Conservation (phyloP, 805 yeast genomes). For the Danielia reshetovae region DNA sequence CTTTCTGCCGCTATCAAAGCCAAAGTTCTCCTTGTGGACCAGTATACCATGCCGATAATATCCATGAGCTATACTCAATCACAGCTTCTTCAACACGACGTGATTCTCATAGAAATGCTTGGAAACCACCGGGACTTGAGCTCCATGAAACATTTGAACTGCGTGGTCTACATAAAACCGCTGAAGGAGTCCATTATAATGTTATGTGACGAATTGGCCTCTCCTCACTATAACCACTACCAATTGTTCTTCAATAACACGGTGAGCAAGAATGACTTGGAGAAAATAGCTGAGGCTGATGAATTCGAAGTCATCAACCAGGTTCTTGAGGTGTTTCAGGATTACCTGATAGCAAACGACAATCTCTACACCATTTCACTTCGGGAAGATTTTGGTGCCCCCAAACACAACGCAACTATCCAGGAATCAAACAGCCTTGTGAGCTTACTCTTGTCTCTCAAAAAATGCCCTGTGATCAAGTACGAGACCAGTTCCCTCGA, state of each 20-base stretch:
- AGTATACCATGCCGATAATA: constrained; percentile 73
- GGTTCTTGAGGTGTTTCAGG: constrained; percentile 83
- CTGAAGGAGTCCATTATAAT: constrained; percentile 55
- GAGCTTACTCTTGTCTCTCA: constrained; percentile 66
- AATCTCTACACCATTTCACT: constrained; percentile 50
- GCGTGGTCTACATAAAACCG: constrained; percentile 78
- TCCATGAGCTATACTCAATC: constrained; percentile 91
- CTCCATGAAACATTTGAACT: constrained; percentile 59
- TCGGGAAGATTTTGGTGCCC: constrained; percentile 35
- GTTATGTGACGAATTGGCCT: constrained; percentile 62
- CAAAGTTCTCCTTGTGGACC: constrained; percentile 75
- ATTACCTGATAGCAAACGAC: constrained; percentile 69
- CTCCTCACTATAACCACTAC: constrained; percentile 78
- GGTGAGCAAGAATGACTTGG: constrained; percentile 73
- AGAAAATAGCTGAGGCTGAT: constrained; percentile 85
- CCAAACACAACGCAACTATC: constrained; percentile 29
- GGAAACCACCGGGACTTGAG: constrained; percentile 64
- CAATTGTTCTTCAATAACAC: constrained; percentile 75
- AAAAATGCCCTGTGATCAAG: constrained; percentile 72
- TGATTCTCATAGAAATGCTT: constrained; percentile 69
- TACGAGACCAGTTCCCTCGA: constrained; percentile 72
- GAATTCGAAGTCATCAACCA: constrained; percentile 73
- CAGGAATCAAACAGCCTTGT: constrained; percentile 38
- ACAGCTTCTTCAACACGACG: constrained; percentile 71
- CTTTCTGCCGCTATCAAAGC: constrained; percentile 36